Conservation (phyloP, 805 yeast species). For the Yamadazyma phyllophila region DNA sequence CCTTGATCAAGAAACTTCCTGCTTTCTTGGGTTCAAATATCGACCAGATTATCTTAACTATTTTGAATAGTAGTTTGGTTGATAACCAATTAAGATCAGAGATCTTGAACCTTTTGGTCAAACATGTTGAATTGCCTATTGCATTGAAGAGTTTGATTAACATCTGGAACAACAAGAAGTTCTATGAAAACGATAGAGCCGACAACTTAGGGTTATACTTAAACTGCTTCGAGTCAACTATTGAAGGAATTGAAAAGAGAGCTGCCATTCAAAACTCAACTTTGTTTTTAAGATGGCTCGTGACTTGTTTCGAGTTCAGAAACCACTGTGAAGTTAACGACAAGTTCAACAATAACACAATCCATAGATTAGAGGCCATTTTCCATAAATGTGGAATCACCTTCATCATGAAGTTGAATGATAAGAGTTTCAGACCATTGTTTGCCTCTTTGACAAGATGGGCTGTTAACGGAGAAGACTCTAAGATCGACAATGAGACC, state of each 20-base stretch:
- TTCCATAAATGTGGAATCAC: constrained; percentile 70
- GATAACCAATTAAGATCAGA: constrained; percentile 60
- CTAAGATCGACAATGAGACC: constrained; percentile 35
- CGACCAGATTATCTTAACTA: constrained; percentile 55
- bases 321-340: constrained; percentile 28
- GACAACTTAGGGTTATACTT: constrained; percentile 63
- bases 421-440: constrained; percentile 87
- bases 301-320: constrained; percentile 72
- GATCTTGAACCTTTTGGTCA: constrained; percentile 58
- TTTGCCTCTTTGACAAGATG: constrained; percentile 85
- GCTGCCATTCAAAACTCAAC: constrained; percentile 70
- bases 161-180: constrained; percentile 52
- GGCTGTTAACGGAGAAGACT: constrained; percentile 87
- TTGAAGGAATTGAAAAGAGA: constrained; percentile 70
- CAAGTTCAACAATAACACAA: constrained; percentile 64
- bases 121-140: constrained; percentile 63
- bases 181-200: constrained; percentile 32
- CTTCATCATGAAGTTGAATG: constrained; percentile 88
- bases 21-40: constrained; percentile 67
- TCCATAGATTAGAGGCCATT: constrained; percentile 76
- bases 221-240: constrained; percentile 60
- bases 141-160: constrained; percentile 60
- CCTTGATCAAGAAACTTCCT: constrained; percentile 80
- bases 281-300: constrained; percentile 63
- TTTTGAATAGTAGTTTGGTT: constrained; percentile 57